Evolutionary conservation across 352 stramenopile species (phyloP).

Genomic region (Globisporangium orthogonon): DNA sequence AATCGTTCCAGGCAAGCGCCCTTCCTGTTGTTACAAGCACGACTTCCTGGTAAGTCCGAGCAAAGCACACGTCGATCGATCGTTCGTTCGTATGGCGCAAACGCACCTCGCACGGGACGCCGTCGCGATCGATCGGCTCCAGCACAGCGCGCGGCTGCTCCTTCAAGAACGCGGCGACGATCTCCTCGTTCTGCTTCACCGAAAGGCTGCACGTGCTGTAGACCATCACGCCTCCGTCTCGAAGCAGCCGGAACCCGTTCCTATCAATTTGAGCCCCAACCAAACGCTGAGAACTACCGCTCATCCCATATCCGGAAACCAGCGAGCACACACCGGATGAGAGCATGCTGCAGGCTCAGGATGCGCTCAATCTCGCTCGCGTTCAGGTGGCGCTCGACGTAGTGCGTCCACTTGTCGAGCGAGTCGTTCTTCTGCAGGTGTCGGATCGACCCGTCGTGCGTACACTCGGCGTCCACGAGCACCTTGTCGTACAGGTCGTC

Average conservation of each 20-base stretch:
- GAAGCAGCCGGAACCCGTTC: constrained; percentile 88
- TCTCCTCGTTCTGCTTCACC: constrained; percentile 89
- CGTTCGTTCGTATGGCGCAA: too few species aligned
- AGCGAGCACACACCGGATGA: constrained; percentile 31
- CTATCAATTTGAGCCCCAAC: neutral
- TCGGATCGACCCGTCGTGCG: constrained; percentile 90
- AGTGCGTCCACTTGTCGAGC: constrained; percentile 63
- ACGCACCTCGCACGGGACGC: constrained; percentile 44
- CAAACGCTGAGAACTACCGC: neutral
- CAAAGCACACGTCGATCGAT: too few species aligned
- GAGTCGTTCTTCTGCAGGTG: constrained; percentile 76
- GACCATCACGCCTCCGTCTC: constrained; percentile 85
- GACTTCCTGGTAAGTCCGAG: too few species aligned
- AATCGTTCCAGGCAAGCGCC: constrained; percentile 39
- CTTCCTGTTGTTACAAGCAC: constrained; percentile 19
- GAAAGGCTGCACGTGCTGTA: constrained; percentile 95
- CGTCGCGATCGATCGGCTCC: constrained; percentile 27
- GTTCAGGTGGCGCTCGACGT: constrained; percentile 69
- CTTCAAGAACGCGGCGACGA: constrained; percentile 81
- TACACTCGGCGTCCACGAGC: constrained; percentile 95
- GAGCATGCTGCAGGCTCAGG: constrained; percentile 41
- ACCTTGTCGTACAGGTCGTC: constrained; percentile 88
- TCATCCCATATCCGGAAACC: neutral
- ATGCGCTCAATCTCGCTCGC: constrained; percentile 47
- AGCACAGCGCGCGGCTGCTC: constrained; percentile 29